phyloP scores from a whole-genome alignment of 495 filamentous ascomycete species.

The Penicillium coffeae region DNA sequence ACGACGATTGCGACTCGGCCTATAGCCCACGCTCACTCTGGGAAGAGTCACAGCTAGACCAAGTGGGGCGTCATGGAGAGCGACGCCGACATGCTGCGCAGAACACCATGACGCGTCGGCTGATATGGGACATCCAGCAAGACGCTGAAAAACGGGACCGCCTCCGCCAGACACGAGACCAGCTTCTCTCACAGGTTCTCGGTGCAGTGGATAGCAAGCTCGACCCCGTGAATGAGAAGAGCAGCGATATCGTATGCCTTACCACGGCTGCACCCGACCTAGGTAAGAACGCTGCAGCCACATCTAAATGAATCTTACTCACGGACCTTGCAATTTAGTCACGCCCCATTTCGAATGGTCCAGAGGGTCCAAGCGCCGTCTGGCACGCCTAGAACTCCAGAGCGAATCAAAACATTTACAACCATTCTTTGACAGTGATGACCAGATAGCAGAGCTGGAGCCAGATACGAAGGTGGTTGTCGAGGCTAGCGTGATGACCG shows the following conservation, averaged over 20 bases:
- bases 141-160: conserved; percentile 30
- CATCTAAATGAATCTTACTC: background rate
- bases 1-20: conserved; percentile 23
- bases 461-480: conserved; percentile 27
- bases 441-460: conserved; percentile 34
- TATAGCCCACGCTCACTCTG: conserved; percentile 26
- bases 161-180: conserved; percentile 23
- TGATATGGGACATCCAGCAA: conserved; percentile 44
- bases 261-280: conserved; percentile 33
- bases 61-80: conserved; percentile 35
- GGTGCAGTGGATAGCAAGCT: conserved; percentile 24
- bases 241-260: conserved; percentile 32
- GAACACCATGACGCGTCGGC: conserved; percentile 36
- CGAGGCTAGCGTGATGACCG: conserved; percentile 31
- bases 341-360: conserved; percentile 31
- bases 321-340: conserved; percentile 13
- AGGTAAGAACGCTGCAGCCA: conserved; percentile 25
- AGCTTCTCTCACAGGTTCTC: conserved; percentile 27
- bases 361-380: conserved; percentile 35
- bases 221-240: conserved; percentile 24
- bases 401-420: conserved; percentile 41
- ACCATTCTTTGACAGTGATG: conserved; percentile 39
- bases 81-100: conserved; percentile 36
- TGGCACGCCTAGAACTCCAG: conserved; percentile 39
- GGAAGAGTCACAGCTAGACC: conserved; percentile 36